phyloP scores from a whole-genome alignment of 805 yeast species.

The Cyberlindnera lachancei region DNA sequence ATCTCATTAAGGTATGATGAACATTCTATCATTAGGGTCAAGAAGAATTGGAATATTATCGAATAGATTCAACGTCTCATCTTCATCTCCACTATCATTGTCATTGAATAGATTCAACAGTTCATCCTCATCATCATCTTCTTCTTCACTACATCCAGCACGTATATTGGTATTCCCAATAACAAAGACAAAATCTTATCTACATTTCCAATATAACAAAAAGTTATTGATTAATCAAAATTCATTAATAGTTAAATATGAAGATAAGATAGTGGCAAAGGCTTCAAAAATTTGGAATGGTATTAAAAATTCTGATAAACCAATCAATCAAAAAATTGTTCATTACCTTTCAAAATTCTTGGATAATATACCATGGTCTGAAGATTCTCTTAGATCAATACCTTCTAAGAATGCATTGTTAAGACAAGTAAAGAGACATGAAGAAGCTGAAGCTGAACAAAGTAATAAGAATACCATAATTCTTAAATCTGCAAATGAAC shows the following conservation, averaged over 20 bases:
- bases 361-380: conserved; percentile 71
- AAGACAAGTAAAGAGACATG: conserved; percentile 24
- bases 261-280: conserved; percentile 37
- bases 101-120: no score
- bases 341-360: conserved; percentile 42
- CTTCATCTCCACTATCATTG: no score
- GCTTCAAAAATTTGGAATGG: conserved; percentile 58
- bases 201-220: conserved; percentile 58
- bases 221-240: conserved; percentile 24
- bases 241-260: conserved; percentile 32
- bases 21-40: no score
- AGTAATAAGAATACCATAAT: background rate
- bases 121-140: background rate
- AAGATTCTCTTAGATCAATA: conserved; percentile 62
- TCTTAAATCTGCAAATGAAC: conserved; percentile 7
- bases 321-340: conserved; percentile 55
- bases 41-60: no score
- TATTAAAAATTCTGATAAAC: conserved; percentile 45
- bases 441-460: conserved; percentile 10
- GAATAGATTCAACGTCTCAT: no score
- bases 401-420: conserved; percentile 62
- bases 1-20: no score
- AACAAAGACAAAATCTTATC: conserved; percentile 49
- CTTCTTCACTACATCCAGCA: conserved; percentile 30
- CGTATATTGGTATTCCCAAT: conserved; percentile 68